Conservation (phyloP, 208 protist genomes). For the Crithidia expoeki region DNA sequence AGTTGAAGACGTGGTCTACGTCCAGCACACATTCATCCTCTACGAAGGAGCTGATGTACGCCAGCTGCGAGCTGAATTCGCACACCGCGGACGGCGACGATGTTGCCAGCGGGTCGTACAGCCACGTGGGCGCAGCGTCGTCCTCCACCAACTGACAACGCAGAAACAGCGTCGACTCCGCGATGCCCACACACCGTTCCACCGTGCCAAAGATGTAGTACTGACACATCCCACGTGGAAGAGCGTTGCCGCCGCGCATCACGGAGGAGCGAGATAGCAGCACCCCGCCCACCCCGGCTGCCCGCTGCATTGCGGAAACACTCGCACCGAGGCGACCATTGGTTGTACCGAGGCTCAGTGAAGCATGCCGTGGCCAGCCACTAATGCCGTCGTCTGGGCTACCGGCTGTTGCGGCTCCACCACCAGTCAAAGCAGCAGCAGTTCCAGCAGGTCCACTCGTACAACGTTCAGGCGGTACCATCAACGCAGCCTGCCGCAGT, state of each 20-base stretch:
- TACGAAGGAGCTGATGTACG: constrained; percentile 45
- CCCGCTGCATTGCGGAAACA: constrained; percentile 1
- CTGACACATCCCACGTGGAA: constrained; percentile 23
- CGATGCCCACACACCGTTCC: constrained; percentile 54
- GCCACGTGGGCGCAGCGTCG: background rate
- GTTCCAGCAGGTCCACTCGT: background rate
- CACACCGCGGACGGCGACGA: constrained; percentile 10
- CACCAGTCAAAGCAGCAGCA: background rate
- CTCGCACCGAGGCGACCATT: background rate
- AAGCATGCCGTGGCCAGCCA: background rate
- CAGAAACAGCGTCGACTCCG: constrained; percentile 54
- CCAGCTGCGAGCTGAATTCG: constrained; percentile 66
- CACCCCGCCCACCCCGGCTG: background rate
- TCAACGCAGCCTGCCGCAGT: constrained; percentile 33
- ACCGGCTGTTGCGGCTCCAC: too few relatives aligned
- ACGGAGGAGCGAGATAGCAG: constrained; percentile 12
- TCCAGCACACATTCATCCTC: constrained; percentile 50
- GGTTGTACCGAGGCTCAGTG: background rate
- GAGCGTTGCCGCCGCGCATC: constrained; percentile 4
- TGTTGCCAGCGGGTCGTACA: constrained; percentile 8
- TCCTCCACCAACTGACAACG: constrained; percentile 54
- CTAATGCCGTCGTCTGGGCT: background rate
- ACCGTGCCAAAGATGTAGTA: constrained; percentile 62
- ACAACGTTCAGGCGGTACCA: constrained; percentile 12
- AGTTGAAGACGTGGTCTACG: constrained; percentile 71